Evolutionary conservation across 73 alveolate species (phyloP), one percentile per base, ranked within the genome.

Genomic region (Paramecium bursaria): DNA sequence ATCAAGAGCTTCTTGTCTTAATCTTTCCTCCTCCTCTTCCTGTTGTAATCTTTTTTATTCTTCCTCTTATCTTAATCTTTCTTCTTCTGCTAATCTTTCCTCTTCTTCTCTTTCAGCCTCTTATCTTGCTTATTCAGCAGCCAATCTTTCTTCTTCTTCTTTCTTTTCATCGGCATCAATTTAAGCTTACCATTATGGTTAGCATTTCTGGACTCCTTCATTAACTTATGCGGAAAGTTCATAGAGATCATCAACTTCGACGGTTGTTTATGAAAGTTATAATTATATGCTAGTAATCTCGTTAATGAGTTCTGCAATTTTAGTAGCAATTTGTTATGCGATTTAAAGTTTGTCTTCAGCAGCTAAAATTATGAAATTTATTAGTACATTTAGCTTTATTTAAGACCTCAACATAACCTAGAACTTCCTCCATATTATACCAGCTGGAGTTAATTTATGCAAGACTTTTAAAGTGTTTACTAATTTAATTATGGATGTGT

Each of bases 301-400:
- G 19, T 67, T 3, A 17, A 67, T 67, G 30, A 67, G 50, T 15
- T 67, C 82, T 39, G 82, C 19, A 2, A 67, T 67, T 46, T 67
- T 67, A 6, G 82, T 67, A 39, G 82, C 82, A 15, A 67, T 67
- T 0, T 53, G 33, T 67, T 42, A 15, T 25, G 82, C 82, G 15
- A 67, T 39, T 67, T 67, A 67, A 23, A 67, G 25, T 17, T 67
- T 67, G 39, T 67, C 82, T 67, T 67, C 82, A 9, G 33, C 82
- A 67, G 57, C 82, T 67, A 67, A 39, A 9, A 33, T 10, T 11
- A 57, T 29, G 17, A 29, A 15, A 4, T 17, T 67, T 4, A 67
- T 5, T 67, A 1, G 21, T 67, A 67, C 82, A 39, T 42, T 67
- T 42, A 39, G 82, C 82, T 67, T 67, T 67, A 42, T 67, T 67